Percentiles rank a stretch among this genome's conserved stretches.
Evolutionary conservation across 2,329 filamentous ascomycete species (phyloP).

Genomic region (Chaetomium sp.): DNA sequence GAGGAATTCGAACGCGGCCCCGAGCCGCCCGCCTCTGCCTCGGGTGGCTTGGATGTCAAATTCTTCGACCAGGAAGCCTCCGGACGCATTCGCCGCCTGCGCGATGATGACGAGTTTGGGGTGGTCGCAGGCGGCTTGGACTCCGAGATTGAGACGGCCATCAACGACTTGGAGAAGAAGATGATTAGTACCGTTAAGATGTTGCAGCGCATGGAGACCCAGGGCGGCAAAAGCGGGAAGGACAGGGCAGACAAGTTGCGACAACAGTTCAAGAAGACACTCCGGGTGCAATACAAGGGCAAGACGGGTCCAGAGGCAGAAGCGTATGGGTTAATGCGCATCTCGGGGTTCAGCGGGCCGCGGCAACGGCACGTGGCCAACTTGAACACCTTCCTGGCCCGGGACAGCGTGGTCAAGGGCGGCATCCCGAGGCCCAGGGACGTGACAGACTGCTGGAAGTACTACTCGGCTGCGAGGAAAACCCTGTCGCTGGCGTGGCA

Average conservation of each 20-base stretch:
- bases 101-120: slow-evolving; percentile 33
- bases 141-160: slow-evolving; percentile 30
- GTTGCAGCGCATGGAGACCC: slow-evolving; percentile 35
- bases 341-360: slow-evolving; percentile 32
- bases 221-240: slow-evolving; percentile 34
- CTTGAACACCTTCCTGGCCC: slow-evolving; percentile 38
- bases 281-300: slow-evolving; percentile 37
- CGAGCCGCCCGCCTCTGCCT: slow-evolving; percentile 12
- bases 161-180: slow-evolving; percentile 41
- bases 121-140: slow-evolving; percentile 31
- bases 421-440: slow-evolving; percentile 38
- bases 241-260: slow-evolving; percentile 38
- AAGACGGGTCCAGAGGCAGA: slow-evolving; percentile 38
- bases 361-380: slow-evolving; percentile 33
- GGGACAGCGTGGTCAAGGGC: slow-evolving; percentile 42
- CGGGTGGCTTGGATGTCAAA: slow-evolving; percentile 27
- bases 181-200: slow-evolving; percentile 36
- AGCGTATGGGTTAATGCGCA: slow-evolving; percentile 30
- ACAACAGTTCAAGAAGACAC: slow-evolving; percentile 43
- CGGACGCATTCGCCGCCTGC: slow-evolving; percentile 46
- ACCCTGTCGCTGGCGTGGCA: slow-evolving; percentile 51
- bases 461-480: slow-evolving; percentile 51
- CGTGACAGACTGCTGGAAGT: slow-evolving; percentile 48
- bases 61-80: slow-evolving; percentile 56
- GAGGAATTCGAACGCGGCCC: slow-evolving; percentile 26